A percentile compares a stretch with the other conserved stretches of the same genome.
Conservation (phyloP, 169 alveolate genomes). For the Eimeria necatrix region DNA sequence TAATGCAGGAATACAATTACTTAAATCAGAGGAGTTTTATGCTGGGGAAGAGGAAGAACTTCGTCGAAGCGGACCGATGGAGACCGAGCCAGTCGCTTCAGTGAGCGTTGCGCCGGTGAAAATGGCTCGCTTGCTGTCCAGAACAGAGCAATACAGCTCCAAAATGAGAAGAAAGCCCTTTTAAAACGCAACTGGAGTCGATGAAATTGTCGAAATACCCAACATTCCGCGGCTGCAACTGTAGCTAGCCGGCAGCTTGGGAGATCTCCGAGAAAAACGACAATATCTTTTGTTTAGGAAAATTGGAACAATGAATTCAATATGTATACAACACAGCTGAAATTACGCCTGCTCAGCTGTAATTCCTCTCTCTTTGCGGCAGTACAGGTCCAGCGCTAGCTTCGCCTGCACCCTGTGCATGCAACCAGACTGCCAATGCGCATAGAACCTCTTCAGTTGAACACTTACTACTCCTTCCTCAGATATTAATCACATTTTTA, state of each 20-base stretch:
- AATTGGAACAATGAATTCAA: too few relatives aligned
- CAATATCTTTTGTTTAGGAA: too few relatives aligned
- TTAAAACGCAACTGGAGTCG: background rate
- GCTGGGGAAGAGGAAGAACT: conserved; percentile 24
- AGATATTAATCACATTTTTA: too few relatives aligned
- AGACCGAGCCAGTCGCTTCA: conserved; percentile 62
- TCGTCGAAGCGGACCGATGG: conserved; percentile 40
- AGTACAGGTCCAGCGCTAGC: too few relatives aligned
- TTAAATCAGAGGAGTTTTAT: background rate
- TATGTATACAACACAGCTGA: too few relatives aligned
- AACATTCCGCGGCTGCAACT: conserved; percentile 6
- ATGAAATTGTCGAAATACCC: background rate
- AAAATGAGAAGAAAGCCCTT: background rate
- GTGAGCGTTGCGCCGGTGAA: conserved; percentile 25
- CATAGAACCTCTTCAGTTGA: too few relatives aligned
- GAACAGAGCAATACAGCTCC: background rate
- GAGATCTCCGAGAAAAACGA: background rate
- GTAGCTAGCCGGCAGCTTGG: conserved; percentile 42
- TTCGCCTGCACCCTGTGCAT: too few relatives aligned
- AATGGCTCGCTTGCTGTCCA: background rate
- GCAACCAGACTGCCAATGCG: too few relatives aligned
- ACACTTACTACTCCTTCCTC: too few relatives aligned
- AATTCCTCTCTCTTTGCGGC: too few relatives aligned
- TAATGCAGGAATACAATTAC: background rate
- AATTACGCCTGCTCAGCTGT: too few relatives aligned